phyloP scores from a whole-genome alignment of 306 rosid genomes.

The Cucurbita argyrosperma region DNA sequence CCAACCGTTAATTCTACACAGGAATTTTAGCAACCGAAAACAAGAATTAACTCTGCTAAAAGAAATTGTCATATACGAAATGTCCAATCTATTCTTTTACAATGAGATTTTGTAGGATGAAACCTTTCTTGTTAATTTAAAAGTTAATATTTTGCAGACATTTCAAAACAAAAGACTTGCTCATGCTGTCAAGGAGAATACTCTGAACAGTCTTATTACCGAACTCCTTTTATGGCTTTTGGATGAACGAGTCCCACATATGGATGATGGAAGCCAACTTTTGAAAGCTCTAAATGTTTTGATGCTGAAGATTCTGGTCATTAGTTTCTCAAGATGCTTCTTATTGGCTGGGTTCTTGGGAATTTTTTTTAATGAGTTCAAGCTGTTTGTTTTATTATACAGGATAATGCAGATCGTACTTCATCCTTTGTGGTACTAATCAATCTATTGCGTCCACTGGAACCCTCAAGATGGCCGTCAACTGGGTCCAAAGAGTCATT shows the following conservation, averaged over 20 bases:
- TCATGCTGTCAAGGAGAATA: constrained; percentile 78
- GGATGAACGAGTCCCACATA: constrained; percentile 98
- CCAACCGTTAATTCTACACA: neutral
- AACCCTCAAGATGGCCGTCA: constrained; percentile 97
- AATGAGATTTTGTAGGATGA: neutral
- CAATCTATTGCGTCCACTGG: constrained; percentile 77
- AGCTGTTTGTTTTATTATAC: constrained; percentile 11
- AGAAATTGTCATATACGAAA: neutral
- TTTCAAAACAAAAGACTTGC: constrained; percentile 93
- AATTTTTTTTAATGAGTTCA: neutral
- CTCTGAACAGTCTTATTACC: constrained; percentile 86
- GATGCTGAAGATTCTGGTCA: constrained; percentile 96
- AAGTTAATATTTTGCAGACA: constrained; percentile 37
- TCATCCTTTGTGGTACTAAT: constrained; percentile 91
- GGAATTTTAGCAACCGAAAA: neutral
- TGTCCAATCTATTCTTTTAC: neutral
- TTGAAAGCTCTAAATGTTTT: constrained; percentile 90
- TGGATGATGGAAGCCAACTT: constrained; percentile 99
- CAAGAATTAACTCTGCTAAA: neutral
- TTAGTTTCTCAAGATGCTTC: neutral
- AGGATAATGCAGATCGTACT: constrained; percentile 98
- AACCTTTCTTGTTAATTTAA: constrained; percentile 1
- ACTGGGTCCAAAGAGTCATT: constrained; percentile 73
- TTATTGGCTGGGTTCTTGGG: neutral
- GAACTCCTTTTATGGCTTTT: constrained; percentile 98